Evolutionary conservation across 169 alveolate species (phyloP), one percentile per base, ranked within the genome.

Genomic region (Plasmodium ovale): DNA sequence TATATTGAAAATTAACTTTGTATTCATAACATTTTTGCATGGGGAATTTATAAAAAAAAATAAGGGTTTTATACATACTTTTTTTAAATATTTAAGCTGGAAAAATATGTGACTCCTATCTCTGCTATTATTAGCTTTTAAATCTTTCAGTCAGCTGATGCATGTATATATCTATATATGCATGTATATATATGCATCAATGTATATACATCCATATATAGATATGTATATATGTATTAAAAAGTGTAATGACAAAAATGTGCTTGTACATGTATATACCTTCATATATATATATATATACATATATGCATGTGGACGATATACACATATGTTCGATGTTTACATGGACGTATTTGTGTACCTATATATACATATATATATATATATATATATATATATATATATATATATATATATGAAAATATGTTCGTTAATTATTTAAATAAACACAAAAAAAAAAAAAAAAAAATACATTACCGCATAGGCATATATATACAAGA

Each of bases 391-490:
- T 7, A 72, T 35, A 72, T 29, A 27, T 27, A 37, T 33, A 56
- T 72, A 72, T 39, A 72, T 42, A 58, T 12, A 54, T 9, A 53
- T n/a, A 16, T 25, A 33, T 10, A 56, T 71, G 12, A 19, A 23
- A 53, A 74, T 47, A 35, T 21, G 33, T 72, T 72, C 72, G 33
- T 72, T 72, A 72, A 72, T 72, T 72, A 72, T 72, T 72, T 72
- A 72, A 72, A 72, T 72, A 47, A 33, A 56, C 87, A 72, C 72
- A 72, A 58, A 72, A 72, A 71, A 72, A 72, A 47, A 14, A 47
- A 6, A 47, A 47, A 47, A 14, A 47, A 47, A 14, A 47, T 54
- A 72, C 44, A 29, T 60, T 37, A 72, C 35, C 37, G 39, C 23
- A 23, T 29, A 33, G 21, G 77, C 19, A 37, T 71, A 53, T 42